phyloP scores from a whole-genome alignment of 2,329 filamentous ascomycete species.

The Aphanoascus verrucosus region DNA sequence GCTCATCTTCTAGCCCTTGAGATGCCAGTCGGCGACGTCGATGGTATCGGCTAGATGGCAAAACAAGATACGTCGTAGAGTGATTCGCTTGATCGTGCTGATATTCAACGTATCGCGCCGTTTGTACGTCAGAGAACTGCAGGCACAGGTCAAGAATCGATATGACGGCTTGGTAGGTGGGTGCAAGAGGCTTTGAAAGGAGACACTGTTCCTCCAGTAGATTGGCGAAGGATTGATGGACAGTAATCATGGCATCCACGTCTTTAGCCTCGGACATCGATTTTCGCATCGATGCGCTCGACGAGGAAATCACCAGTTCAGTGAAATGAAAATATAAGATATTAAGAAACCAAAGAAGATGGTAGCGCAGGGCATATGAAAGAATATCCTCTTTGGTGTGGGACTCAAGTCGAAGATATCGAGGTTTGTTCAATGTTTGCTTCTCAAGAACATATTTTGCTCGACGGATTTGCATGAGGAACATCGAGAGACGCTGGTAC shows the following conservation, averaged over 20 bases:
- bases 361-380: constrained; percentile 48
- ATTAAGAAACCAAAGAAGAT: constrained; percentile 67
- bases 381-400: constrained; percentile 24
- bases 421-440: constrained; percentile 28
- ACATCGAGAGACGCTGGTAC: constrained; percentile 63
- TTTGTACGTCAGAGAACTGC: constrained; percentile 53
- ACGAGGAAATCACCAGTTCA: constrained; percentile 57
- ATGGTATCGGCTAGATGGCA: constrained; percentile 6
- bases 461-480: constrained; percentile 67
- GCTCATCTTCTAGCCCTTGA: constrained; percentile 16
- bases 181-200: constrained; percentile 55
- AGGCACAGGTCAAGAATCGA: constrained; percentile 66
- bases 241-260: constrained; percentile 67
- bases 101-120: constrained; percentile 30
- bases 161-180: constrained; percentile 63
- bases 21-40: background rate
- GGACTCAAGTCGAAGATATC: constrained; percentile 26
- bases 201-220: constrained; percentile 58
- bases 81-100: constrained; percentile 29
- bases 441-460: constrained; percentile 57
- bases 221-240: constrained; percentile 55
- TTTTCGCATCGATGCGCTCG: constrained; percentile 46
- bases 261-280: constrained; percentile 54
- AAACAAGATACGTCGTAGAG: constrained; percentile 15
- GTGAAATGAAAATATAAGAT: constrained; percentile 65